Evolutionary conservation across 441 rosid species (phyloP).

Genomic region (Oxalis stricta): DNA sequence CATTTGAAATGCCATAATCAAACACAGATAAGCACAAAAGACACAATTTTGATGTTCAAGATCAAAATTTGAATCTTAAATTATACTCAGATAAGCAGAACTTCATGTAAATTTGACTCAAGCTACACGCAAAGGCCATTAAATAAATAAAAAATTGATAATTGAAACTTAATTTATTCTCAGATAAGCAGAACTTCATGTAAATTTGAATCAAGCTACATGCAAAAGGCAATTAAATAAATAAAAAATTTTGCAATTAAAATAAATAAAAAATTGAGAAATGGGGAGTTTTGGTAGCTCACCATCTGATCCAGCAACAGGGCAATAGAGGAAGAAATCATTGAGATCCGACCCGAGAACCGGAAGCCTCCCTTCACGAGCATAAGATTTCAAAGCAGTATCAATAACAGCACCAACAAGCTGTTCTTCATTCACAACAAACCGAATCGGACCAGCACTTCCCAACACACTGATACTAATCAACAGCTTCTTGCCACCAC

Average conservation of each 20-base stretch:
- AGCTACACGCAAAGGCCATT: too few species aligned
- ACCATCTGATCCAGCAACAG: slow-evolving; percentile 56
- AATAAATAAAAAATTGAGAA: not conserved
- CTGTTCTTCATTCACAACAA: slow-evolving; percentile 64
- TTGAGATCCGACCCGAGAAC: slow-evolving; percentile 67
- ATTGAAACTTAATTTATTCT: too few species aligned
- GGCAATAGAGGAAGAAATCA: slow-evolving; percentile 62
- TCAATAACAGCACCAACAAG: slow-evolving; percentile 64
- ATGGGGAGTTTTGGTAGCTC: slow-evolving; percentile 1
- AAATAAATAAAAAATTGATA: too few species aligned
- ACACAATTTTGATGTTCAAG: too few species aligned
- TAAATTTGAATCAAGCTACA: too few species aligned
- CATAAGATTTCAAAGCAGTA: slow-evolving; percentile 68
- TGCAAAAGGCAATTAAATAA: not conserved
- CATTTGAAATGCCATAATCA: too few species aligned
- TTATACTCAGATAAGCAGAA: too few species aligned
- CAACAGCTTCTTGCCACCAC: slow-evolving; percentile 58
- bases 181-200: too few species aligned
- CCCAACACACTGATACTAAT: slow-evolving; percentile 76
- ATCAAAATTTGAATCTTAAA: too few species aligned
- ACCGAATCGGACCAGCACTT: slow-evolving; percentile 94
- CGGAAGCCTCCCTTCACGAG: slow-evolving; percentile 90
- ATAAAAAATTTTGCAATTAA: not conserved
- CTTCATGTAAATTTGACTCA: too few species aligned
- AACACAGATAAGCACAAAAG: too few species aligned